phyloP scores from a whole-genome alignment of 106 monocot genomes.

The Dioscorea alata region DNA sequence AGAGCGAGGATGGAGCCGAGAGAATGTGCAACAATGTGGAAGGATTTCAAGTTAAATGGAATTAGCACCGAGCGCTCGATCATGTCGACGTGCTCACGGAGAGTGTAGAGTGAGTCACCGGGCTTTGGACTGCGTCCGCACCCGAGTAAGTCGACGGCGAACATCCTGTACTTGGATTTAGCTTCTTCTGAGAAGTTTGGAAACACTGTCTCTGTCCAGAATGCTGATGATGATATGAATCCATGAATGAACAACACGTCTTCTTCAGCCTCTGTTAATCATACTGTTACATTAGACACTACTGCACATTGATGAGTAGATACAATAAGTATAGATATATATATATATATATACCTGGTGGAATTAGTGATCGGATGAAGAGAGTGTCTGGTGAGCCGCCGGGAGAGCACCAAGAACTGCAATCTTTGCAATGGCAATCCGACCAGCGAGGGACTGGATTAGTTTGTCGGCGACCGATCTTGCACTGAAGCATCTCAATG shows the following conservation, averaged over 20 bases:
- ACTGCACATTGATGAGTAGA: not conserved
- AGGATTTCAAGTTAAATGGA: slow-evolving; percentile 25
- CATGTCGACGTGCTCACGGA: slow-evolving; percentile 44
- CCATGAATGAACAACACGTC: slow-evolving; percentile 45
- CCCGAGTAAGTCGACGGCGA: slow-evolving; percentile 40
- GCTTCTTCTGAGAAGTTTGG: slow-evolving; percentile 28
- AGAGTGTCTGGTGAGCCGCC: slow-evolving; percentile 21
- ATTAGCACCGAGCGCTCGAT: slow-evolving; percentile 37
- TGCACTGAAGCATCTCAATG: slow-evolving; percentile 70
- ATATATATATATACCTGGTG: slow-evolving; percentile 31
- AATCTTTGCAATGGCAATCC: slow-evolving; percentile 76
- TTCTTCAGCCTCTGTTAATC: slow-evolving; percentile 20
- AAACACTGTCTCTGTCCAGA: slow-evolving; percentile 55
- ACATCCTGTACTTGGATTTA: slow-evolving; percentile 27
- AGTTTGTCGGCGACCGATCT: slow-evolving; percentile 39
- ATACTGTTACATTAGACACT: not conserved
- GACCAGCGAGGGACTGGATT: slow-evolving; percentile 68
- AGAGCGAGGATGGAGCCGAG: slow-evolving; percentile 43
- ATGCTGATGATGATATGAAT: slow-evolving; percentile 38
- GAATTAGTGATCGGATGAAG: slow-evolving; percentile 44
- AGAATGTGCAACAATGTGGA: slow-evolving; percentile 51
- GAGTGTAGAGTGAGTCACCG: slow-evolving; percentile 39
- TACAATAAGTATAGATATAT: not conserved
- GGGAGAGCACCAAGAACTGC: slow-evolving; percentile 55
- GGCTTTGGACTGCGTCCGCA: slow-evolving; percentile 42